These are phyloP conservation scores for Melampsora medusae DNA, from an alignment of 1,284 basidiomycete species.

Conservation along the genomic window DNA sequence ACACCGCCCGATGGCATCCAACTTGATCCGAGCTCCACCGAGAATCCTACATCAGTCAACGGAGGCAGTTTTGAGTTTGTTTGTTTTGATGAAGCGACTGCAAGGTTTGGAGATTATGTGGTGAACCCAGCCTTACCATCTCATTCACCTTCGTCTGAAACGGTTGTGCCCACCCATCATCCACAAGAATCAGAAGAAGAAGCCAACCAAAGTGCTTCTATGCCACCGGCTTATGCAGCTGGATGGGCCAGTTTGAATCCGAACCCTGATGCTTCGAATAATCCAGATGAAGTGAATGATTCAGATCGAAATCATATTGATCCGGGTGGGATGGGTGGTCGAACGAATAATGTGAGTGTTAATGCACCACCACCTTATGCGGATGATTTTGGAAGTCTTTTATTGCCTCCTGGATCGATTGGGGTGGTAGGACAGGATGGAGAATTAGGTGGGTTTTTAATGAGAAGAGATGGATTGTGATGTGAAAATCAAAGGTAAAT, in stretches of 20 bases:
- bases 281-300: too few relatives aligned
- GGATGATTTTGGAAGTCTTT: neutral
- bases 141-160: neutral
- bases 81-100: neutral
- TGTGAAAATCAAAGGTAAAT: neutral
- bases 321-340: too few relatives aligned
- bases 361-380: conserved; percentile 1
- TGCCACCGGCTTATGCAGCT: neutral
- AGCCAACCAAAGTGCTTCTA: neutral
- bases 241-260: neutral
- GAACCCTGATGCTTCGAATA: too few relatives aligned
- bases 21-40: neutral
- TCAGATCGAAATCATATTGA: too few relatives aligned
- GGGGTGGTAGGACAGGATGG: neutral
- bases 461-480: neutral
- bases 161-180: neutral
- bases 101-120: too few relatives aligned
- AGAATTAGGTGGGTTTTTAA: conserved; percentile 6
- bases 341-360: too few relatives aligned
- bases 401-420: neutral
- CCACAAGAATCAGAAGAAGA: neutral
- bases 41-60: too few relatives aligned
- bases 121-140: neutral
- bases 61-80: neutral
- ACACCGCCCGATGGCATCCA: conserved; percentile 31